phyloP scores from a whole-genome alignment of 2,329 filamentous ascomycete species.

The Fusarium xylarioides region DNA sequence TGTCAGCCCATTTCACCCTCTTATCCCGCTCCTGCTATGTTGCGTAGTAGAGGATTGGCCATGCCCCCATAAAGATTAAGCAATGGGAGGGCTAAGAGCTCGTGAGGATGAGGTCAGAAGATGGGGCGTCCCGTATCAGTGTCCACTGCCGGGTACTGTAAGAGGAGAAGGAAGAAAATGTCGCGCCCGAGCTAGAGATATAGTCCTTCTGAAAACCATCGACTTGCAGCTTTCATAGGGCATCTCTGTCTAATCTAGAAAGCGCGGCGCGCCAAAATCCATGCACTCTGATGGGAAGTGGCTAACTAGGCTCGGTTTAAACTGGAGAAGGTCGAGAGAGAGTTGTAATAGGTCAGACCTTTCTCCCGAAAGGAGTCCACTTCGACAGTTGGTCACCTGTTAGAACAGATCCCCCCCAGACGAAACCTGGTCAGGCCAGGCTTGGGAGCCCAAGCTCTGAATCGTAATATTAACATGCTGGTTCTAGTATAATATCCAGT shows the following conservation, averaged over 20 bases:
- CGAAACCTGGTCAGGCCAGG: conserved; percentile 29
- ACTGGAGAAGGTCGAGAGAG: conserved; percentile 30
- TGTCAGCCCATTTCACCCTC: conserved; percentile 12
- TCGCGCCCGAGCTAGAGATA: conserved; percentile 35
- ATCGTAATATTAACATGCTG: conserved; percentile 33
- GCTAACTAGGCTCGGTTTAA: conserved; percentile 28
- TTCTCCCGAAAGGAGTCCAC: conserved; percentile 38
- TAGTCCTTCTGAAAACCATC: conserved; percentile 33
- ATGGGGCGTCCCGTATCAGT: conserved; percentile 27
- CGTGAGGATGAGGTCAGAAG: conserved; percentile 36
- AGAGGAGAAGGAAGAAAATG: conserved; percentile 25
- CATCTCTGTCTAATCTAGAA: conserved; percentile 19
- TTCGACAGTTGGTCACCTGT: conserved; percentile 41
- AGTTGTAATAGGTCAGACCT: conserved; percentile 29
- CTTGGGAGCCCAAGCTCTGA: conserved; percentile 19
- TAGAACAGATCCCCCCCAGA: conserved; percentile 42
- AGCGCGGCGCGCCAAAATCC: conserved; percentile 31
- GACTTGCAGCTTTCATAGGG: conserved; percentile 40
- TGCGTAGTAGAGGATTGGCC: background rate
- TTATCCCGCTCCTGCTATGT: conserved; percentile 3
- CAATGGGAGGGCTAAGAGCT: conserved; percentile 25
- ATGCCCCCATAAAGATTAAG: conserved; percentile 21
- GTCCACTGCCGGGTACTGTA: conserved; percentile 13
- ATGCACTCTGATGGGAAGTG: conserved; percentile 39
- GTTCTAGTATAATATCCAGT: conserved; percentile 24